Evolutionary conservation across 306 rosid species (phyloP), one percentile per base, ranked within the genome.

Genomic region (Sindora glabra): DNA sequence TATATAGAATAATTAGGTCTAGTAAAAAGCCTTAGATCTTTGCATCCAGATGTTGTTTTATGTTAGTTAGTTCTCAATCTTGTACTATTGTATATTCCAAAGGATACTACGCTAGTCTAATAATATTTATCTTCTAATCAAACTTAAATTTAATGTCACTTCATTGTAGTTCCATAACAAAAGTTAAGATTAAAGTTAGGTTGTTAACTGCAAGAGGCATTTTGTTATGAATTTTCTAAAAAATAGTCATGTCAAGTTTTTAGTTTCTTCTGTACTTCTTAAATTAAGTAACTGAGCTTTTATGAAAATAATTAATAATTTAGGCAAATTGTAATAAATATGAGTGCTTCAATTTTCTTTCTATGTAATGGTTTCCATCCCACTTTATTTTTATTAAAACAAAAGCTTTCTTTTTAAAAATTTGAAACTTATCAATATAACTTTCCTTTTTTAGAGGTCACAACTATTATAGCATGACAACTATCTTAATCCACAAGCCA

Each of bases 1-100:
- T 77, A 82, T 67, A 80, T 81, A 79, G 81, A 90, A 74, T 74
- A 89, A 47, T 94, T 96, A 97, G 97, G 95, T 54, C 89, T 90
- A 0, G 84, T 86, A 6, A 81, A 82, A 83, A 89, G 62, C 54
- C 84, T 94, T 33, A 95, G 86, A 50, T 79, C 86, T 32, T 69
- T 94, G 73, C 74, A 86, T 63, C 99, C 99, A 2, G 89, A 74
- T 95, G 69, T 84, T 86, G 64, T 56, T 80, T 45, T 82, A 84
- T 67, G 45, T 95, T 48, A 94, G 99, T 94, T 30, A 64, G 94
- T 60, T 70, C 69, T 59, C 75, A 44, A 49, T 36, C 73, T 51
- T 47, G 55, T 65, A 48, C 56, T 73, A 29, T 25, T 73, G 62
- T 30, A 59, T 54, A 48, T 44, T 40, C 25, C 7, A 22, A 41